These are phyloP conservation scores for Diaporthe humulicola DNA, from an alignment of 2,329 filamentous ascomycete species.

Conservation along the genomic window DNA sequence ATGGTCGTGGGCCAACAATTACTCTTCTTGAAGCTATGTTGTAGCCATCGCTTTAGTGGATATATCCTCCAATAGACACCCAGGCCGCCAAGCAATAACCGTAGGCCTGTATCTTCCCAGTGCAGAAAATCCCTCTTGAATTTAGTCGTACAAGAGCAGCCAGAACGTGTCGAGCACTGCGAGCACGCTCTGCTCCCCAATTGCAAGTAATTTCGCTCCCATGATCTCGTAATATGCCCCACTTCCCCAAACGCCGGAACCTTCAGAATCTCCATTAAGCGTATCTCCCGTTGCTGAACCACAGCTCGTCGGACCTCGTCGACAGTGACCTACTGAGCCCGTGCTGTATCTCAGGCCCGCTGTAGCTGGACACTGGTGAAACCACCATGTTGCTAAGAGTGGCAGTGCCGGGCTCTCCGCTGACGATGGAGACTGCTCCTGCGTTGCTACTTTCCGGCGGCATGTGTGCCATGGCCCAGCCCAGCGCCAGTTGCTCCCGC, in stretches of 20 bases:
- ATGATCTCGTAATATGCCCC: neutral
- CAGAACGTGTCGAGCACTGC: conserved; percentile 7
- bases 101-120: neutral
- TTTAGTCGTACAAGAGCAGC: neutral
- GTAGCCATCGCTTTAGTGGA: neutral
- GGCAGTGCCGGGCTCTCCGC: conserved; percentile 37
- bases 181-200: neutral
- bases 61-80: conserved; percentile 5
- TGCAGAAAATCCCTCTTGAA: neutral
- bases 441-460: conserved; percentile 31
- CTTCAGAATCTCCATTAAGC: conserved; percentile 25
- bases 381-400: conserved; percentile 49
- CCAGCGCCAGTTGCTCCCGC: conserved; percentile 43
- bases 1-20: neutral
- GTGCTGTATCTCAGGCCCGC: conserved; percentile 44
- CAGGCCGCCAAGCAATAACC: neutral
- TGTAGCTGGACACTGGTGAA: conserved; percentile 54
- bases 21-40: neutral
- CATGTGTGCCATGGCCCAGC: conserved; percentile 46
- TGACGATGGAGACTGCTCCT: conserved; percentile 48
- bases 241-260: neutral
- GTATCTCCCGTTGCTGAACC: conserved; percentile 44
- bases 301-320: conserved; percentile 59
- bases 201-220: neutral
- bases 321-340: conserved; percentile 52